Evolutionary conservation across 139 green algal species (phyloP).

Genomic region (Nannochloris sp.): DNA sequence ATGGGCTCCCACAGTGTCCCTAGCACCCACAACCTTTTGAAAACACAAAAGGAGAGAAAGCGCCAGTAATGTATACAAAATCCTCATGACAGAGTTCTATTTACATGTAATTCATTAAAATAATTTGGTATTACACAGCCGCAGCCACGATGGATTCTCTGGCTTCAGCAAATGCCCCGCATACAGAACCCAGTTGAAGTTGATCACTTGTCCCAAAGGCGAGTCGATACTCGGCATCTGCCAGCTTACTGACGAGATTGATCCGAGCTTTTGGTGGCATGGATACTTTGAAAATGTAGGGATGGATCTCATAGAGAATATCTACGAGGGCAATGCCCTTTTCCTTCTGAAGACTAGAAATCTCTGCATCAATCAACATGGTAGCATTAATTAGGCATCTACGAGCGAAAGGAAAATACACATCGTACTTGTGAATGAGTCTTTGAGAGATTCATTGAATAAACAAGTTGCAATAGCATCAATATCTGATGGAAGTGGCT

Average conservation of each 20-base stretch:
- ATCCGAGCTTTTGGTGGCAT: slow-evolving; percentile 54
- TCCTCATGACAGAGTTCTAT: background rate
- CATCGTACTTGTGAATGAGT: slow-evolving; percentile 31
- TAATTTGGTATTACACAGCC: background rate
- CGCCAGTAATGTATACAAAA: background rate
- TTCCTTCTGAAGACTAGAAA: slow-evolving; percentile 45
- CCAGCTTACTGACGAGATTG: slow-evolving; percentile 68
- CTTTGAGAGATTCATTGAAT: slow-evolving; percentile 74
- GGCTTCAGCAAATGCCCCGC: slow-evolving; percentile 68
- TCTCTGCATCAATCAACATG: slow-evolving; percentile 18
- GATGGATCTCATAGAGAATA: slow-evolving; percentile 84
- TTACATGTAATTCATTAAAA: background rate
- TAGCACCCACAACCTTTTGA: background rate
- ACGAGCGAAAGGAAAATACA: background rate
- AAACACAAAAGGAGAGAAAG: too few species aligned
- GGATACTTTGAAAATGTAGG: slow-evolving; percentile 65
- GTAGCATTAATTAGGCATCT: too few species aligned
- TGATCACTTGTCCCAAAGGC: slow-evolving; percentile 70
- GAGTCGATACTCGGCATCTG: slow-evolving; percentile 80
- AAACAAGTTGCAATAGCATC: slow-evolving; percentile 55
- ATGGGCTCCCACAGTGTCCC: background rate
- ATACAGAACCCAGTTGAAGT: slow-evolving; percentile 79
- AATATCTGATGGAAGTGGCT: slow-evolving; percentile 81
- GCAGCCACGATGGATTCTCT: slow-evolving; percentile 49
- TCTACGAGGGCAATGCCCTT: slow-evolving; percentile 84